Evolutionary conservation across 768 basidiomycete species (phyloP), one percentile per base, ranked within the genome.

Genomic region (Kwoniella sp.): DNA sequence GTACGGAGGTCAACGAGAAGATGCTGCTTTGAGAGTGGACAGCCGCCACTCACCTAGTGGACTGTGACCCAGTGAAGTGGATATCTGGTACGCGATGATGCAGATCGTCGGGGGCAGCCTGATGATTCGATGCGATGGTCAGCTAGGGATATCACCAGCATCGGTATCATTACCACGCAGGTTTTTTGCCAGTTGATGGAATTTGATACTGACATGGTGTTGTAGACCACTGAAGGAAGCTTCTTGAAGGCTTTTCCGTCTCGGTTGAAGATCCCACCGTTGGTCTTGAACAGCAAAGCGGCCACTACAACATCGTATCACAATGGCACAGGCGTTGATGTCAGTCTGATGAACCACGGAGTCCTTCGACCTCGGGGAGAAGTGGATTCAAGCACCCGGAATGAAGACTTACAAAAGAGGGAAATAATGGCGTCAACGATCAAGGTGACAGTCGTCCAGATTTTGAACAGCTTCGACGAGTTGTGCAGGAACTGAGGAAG

Each of bases 201-300:
- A 3, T 10, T 3, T 44, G 40, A 19, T 9, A 36, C 57, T 50
- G 15, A 58, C 57, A 58, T 58, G 3, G 57, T 58, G 9, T 58
- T 46, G 33, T 58, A 58, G 12, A 58, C 12, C 19, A 50, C 17
- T 5, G 57, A 49, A 24, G 36, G 21, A 10, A 58, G n/a, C 24
- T 58, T 58, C 33, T 49, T 58, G 57, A 58, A 50, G 4, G 47
- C 7, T 25, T 46, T 58, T 21, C 44, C 33, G n/a, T 58, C 57
- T 33, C 30, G 7, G 24, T 36, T 33, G n/a, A 58, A 50, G 17
- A 58, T 36, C 5, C 57, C 48, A 24, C 50, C 47, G 17, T 48
- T 49, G 48, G 48, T 49, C 22, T 49, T 49, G 48, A 49, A 24
- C 15, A 49, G 48, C 13, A 49, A 10, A 17, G 22, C 25, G 6